phyloP scores from a whole-genome alignment of 2,329 filamentous ascomycete genomes.

The Stagonosporopsis chrysanthemi region DNA sequence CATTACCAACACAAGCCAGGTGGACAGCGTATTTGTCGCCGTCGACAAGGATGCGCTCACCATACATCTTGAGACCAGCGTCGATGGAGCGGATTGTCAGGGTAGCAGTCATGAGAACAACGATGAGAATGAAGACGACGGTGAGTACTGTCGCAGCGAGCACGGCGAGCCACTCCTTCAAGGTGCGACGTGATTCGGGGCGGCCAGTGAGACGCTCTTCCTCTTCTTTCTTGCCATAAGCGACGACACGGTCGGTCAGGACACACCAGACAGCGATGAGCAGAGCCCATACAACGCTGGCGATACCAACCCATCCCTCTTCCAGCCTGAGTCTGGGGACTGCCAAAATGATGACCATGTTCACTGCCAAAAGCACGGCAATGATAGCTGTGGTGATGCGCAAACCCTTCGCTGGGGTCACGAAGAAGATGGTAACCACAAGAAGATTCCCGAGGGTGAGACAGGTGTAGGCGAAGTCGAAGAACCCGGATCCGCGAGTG shows the following conservation, averaged over 20 bases:
- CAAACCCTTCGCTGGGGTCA: slow-evolving; percentile 80
- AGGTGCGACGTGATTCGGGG: slow-evolving; percentile 80
- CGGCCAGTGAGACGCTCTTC: slow-evolving; percentile 92
- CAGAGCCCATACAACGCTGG: slow-evolving; percentile 82
- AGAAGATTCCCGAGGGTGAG: slow-evolving; percentile 78
- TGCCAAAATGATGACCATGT: slow-evolving; percentile 80
- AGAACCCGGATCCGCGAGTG: slow-evolving; percentile 89
- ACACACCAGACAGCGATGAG: slow-evolving; percentile 82
- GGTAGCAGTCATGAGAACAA: slow-evolving; percentile 78
- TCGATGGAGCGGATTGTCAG: slow-evolving; percentile 83
- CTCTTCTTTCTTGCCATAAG: slow-evolving; percentile 91
- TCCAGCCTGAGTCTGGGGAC: slow-evolving; percentile 79
- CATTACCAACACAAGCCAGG: slow-evolving; percentile 81
- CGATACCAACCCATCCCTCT: slow-evolving; percentile 91
- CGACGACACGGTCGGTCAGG: slow-evolving; percentile 79
- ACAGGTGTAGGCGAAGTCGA: slow-evolving; percentile 83
- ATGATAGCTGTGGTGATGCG: slow-evolving; percentile 75
- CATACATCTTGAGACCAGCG: slow-evolving; percentile 74
- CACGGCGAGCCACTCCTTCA: slow-evolving; percentile 85
- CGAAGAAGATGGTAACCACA: slow-evolving; percentile 84
- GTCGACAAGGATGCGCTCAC: slow-evolving; percentile 81
- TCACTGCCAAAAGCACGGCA: slow-evolving; percentile 70
- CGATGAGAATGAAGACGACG: slow-evolving; percentile 70
- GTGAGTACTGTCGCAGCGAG: slow-evolving; percentile 76
- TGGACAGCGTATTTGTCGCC: slow-evolving; percentile 86